Percentiles rank a stretch among this genome's conserved stretches.
phyloP scores from a whole-genome alignment of 2,329 filamentous ascomycete species.

The Botrytis tulipae region DNA sequence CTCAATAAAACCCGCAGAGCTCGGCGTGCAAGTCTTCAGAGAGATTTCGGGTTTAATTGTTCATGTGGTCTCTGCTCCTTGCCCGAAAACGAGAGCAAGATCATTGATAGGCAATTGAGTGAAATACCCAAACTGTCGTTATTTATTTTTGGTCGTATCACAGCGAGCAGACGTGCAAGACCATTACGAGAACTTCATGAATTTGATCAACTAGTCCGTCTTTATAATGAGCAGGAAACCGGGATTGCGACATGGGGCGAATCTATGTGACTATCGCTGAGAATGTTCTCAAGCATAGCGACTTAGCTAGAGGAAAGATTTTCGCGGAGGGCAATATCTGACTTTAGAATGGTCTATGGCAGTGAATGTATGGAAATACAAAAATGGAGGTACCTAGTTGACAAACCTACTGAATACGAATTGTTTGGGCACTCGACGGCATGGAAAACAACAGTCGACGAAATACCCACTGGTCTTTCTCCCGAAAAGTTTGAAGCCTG shows the following conservation, averaged over 20 bases:
- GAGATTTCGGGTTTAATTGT: slow-evolving; percentile 41
- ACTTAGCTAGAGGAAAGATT: slow-evolving; percentile 37
- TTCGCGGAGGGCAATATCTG: slow-evolving; percentile 31
- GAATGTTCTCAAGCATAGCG: slow-evolving; percentile 37
- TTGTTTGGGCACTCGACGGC: slow-evolving; percentile 23
- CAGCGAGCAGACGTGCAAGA: slow-evolving; percentile 19
- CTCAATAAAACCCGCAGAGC: slow-evolving; percentile 22
- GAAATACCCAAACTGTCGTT: slow-evolving; percentile 33
- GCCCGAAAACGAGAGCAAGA: slow-evolving; percentile 35
- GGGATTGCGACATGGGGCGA: slow-evolving; percentile 29
- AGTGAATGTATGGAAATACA: slow-evolving; percentile 24
- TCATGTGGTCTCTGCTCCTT: slow-evolving; percentile 42
- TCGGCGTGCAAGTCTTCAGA: slow-evolving; percentile 33
- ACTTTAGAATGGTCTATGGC: slow-evolving; percentile 22
- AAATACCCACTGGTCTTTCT: slow-evolving; percentile 22
- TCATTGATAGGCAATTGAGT: slow-evolving; percentile 37
- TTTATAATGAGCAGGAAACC: slow-evolving; percentile 34
- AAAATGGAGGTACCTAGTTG: slow-evolving; percentile 21
- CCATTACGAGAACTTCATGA: slow-evolving; percentile 25
- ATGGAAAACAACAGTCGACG: slow-evolving; percentile 28
- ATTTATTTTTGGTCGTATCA: slow-evolving; percentile 29
- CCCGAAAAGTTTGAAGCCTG: slow-evolving; percentile 28
- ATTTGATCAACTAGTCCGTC: slow-evolving; percentile 34
- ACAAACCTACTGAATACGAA: slow-evolving; percentile 27
- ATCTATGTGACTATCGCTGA: slow-evolving; percentile 36